Percentiles rank a stretch among this genome's conserved stretches.
Conservation (phyloP, 2,329 filamentous ascomycete genomes). For the Colletotrichum horii region DNA sequence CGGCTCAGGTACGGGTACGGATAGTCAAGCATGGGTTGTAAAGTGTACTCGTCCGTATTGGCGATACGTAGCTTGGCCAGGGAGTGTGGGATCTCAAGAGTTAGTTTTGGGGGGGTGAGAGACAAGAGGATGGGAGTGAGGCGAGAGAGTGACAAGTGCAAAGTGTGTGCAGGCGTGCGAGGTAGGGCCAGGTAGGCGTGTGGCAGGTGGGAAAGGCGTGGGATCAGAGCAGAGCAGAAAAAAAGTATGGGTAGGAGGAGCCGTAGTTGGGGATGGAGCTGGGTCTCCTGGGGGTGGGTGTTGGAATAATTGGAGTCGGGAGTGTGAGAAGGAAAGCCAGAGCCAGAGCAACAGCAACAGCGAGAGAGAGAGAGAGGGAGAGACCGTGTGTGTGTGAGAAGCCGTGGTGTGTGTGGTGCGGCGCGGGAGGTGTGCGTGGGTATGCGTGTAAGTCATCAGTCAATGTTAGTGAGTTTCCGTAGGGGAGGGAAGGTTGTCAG, state of each 20-base stretch:
- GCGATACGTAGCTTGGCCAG: conserved; percentile 1
- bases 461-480: background rate
- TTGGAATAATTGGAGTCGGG: conserved; percentile 3
- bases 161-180: background rate
- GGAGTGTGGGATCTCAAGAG: conserved; percentile 4
- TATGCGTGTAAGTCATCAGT: conserved; percentile 13
- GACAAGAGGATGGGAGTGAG: background rate
- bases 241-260: background rate
- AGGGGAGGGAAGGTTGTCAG: conserved; percentile 12
- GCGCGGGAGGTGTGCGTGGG: conserved; percentile 24
- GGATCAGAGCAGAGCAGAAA: background rate
- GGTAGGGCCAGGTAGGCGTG: background rate
- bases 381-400: conserved; percentile 13
- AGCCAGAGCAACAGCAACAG: background rate
- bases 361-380: background rate
- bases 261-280: background rate
- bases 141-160: conserved; percentile 3
- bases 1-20: conserved; percentile 16
- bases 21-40: conserved; percentile 17
- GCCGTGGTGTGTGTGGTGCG: conserved; percentile 16
- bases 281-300: conserved; percentile 12
- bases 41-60: conserved; percentile 16
- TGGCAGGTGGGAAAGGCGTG: background rate
- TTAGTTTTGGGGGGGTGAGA: background rate
- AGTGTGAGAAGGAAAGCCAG: background rate